Base-by-base conservation (phyloP, 805 yeast genomes). In the Yarrowia sp. region DNA sequence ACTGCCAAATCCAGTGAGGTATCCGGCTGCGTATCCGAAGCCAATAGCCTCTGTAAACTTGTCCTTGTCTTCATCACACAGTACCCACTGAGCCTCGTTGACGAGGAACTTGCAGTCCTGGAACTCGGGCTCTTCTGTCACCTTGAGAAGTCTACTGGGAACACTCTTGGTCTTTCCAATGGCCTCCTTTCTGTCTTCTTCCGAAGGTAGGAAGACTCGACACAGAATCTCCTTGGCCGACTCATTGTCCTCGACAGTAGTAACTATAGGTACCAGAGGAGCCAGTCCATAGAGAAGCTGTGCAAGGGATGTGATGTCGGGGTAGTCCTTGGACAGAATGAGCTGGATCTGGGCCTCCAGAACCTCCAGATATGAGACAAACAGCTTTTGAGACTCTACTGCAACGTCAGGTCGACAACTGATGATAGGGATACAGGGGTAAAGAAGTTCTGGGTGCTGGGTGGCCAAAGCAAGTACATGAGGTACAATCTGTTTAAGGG, bases 1-100 rank as follows among this genome's bases (percentile, higher is more conserved):
- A 9, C 69, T 69, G 34, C 70, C 71, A 38, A 71, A 70, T 19
- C 69, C 63, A 14, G 71, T 69, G 9, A 75, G 68, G 50, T 68
- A 74, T 15, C 76, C 73, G 9, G 73, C 69, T 6, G 78, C 76
- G 49, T 70, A 72, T 7, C 77, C 78, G 13, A 70, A 68, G 2
- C 78, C 78, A 43, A 75, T 73, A 40, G 71, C 71, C 12, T 68
- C 39, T 13, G 74, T 69, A 34, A 75, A 71, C 43, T 63, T 67
- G 33, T 68, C 69, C 17, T 72, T 70, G 39, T 70, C 69, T 49
- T 70, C 68, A 34, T 67, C 69, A 36, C 74, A 69, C 9, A 69
- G 68, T 10, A 67, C 70, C 72, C 74, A 74, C 47, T 73, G 66
- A 9, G 72, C 66, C 39, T 71, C 73, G 60, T 68, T 69, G 20